Base-by-base conservation (phyloP, 352 stramenopile species). In the Phytophthora idaei region DNA sequence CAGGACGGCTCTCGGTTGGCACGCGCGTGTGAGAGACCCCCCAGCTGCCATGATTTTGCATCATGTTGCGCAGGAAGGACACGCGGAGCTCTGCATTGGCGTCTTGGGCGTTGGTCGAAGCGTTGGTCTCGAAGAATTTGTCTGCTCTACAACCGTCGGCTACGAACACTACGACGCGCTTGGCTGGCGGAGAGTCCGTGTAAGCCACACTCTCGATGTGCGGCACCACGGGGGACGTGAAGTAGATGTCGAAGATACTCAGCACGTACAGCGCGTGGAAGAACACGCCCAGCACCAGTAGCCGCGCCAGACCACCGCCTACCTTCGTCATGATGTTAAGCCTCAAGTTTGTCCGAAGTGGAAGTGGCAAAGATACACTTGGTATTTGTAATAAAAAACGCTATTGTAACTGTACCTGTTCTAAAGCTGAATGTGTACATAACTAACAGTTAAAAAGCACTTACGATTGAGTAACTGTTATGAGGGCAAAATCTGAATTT, bases 201-300 rank as follows among this genome's bases (percentile, higher is more conserved):
- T 79, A 83, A 8, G 12, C 61, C 7, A 90, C 64, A 61, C 78
- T 87, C 62, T 82, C 73, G 44, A 95, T 80, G 64, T 88, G 77
- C 25, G 67, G 67, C 34, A 94, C 88, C 3, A 96, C 81, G 36
- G 86, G 88, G 8, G 86, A 94, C 61, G 83, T 93, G 74, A 96
- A 96, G 86, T 96, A 96, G 56, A 96, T 94, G 74, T 96, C 88
- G 64, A 96, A 94, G 78, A 96, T 94, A 63, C 88, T 96, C 27
- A 94, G 73, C 61, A 96, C 84, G 79, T 96, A 96, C 48, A 90
- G 64, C 25, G 75, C 79, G 69, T 96, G 88, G 76, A 96, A 93
- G 51, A 81, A 47, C 45, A 93, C 85, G 62, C 86, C 86, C 31
- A 94, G 77, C 62, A 91, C 45, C 34, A 94, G 74, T 39, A 94